Evolutionary conservation across 2,329 filamentous ascomycete genomes (phyloP), one percentile per base, ranked within the genome.

Genomic region (Penicillium aurantiogriseum): DNA sequence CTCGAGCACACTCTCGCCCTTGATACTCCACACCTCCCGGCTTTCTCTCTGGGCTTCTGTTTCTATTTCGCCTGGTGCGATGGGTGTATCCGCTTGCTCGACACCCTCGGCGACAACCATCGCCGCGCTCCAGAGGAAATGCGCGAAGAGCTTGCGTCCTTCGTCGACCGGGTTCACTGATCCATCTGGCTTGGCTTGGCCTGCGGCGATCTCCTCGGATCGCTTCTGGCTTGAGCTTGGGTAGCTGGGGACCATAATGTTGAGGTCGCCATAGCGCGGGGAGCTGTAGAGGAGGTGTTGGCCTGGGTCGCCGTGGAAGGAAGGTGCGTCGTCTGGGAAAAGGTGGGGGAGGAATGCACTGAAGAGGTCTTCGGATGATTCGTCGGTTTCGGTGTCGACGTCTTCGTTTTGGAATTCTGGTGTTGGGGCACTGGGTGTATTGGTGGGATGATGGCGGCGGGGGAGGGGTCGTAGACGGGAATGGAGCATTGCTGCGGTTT

Each of bases 71-170:
- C 43, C 43, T 11, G 11, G n/a, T 29, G 36, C 25, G 9, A 11
- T n/a, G 7, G 51, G 49, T n/a, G 46, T 56, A 42, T 68, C 64
- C 11, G 71, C 74, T 44, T 63, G 59, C 62, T 78, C 76, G 3
- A 80, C 66, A 2, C 70, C 71, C 59, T 77, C 76, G 5, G 77
- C 76, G 39, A 76, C 68, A n/a, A 79, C 70, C 64, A 79, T 68
- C 0, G 67, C 74, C 2, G 83, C 79, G 67, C 84, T 85, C 83
- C 83, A 86, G 27, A 86, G 66, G 63, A 85, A 81, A 70, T 86
- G 83, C 35, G 82, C 82, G 71, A 84, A 85, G 36, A 85, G 77
- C 49, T 71, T 73, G 51, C 83, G 64, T 40, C 80, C 77, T 51
- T 79, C 76, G 53, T 85, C 80, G 4, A 71, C 65, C 10, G 62